These are phyloP conservation scores for Tricholoma furcatifolium DNA, from an alignment of 768 basidiomycete species.

Conservation along the genomic window DNA sequence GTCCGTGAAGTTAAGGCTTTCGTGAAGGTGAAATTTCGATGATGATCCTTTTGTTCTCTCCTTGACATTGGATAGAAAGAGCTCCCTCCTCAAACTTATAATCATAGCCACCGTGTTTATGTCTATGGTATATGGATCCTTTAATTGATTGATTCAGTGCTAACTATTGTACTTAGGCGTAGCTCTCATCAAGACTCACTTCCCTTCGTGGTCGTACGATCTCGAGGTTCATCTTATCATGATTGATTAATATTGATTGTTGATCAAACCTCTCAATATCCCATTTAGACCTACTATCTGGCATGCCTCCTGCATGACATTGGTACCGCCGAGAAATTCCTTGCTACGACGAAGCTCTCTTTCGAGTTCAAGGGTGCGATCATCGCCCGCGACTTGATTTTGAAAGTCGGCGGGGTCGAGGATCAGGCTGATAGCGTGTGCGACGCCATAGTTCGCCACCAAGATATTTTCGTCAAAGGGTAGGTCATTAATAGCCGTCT, in stretches of 20 bases:
- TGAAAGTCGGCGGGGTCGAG: slow-evolving; percentile 38
- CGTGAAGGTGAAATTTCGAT: slow-evolving; percentile 28
- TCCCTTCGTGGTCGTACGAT: slow-evolving; percentile 45
- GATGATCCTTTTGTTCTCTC: background rate
- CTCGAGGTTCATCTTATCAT: slow-evolving; percentile 25
- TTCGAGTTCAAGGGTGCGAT: slow-evolving; percentile 59
- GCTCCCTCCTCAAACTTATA: slow-evolving; percentile 43
- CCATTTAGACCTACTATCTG: slow-evolving; percentile 45
- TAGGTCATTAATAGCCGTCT: slow-evolving; percentile 13
- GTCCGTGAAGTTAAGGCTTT: slow-evolving; percentile 37
- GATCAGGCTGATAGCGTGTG: slow-evolving; percentile 53
- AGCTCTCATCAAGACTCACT: slow-evolving; percentile 45
- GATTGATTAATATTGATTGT: background rate
- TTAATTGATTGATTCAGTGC: background rate
- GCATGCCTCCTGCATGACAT: slow-evolving; percentile 53
- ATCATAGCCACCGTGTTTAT: slow-evolving; percentile 50
- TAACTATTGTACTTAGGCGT: slow-evolving; percentile 31
- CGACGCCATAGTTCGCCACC: slow-evolving; percentile 50
- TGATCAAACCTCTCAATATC: background rate
- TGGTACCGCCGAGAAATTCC: slow-evolving; percentile 46
- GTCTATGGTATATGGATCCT: slow-evolving; percentile 39
- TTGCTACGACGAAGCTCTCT: slow-evolving; percentile 51
- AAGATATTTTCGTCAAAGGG: slow-evolving; percentile 47
- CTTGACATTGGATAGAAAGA: slow-evolving; percentile 29
- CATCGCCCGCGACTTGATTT: slow-evolving; percentile 47